These are phyloP conservation scores for Fragaria ananassa DNA, from an alignment of 306 rosid genomes.

Conservation along the genomic window DNA sequence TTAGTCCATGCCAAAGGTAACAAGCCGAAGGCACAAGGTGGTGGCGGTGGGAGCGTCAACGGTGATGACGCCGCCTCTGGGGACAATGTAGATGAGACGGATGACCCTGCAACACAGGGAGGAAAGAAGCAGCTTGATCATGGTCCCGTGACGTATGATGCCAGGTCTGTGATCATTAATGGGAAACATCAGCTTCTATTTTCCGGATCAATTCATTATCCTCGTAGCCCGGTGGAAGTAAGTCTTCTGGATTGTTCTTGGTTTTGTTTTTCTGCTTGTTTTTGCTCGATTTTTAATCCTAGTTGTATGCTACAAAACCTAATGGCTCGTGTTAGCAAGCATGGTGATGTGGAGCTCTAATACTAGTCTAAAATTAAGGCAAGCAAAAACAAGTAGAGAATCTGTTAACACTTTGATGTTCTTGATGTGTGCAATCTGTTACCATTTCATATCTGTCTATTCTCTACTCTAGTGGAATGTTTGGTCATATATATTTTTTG, in stretches of 20 bases:
- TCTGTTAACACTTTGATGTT: not conserved
- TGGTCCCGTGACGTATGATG: slow-evolving; percentile 55
- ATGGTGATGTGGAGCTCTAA: not conserved
- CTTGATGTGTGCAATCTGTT: not conserved
- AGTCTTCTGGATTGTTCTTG: not conserved
- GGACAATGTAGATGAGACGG: not conserved
- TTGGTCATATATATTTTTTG: not conserved
- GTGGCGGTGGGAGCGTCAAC: not conserved
- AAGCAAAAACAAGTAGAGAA: not conserved
- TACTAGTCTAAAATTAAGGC: not conserved
- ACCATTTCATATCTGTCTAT: not conserved
- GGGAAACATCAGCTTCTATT: slow-evolving; percentile 65
- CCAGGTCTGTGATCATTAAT: slow-evolving; percentile 51
- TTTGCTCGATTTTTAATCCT: not conserved
- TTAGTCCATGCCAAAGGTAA: not conserved
- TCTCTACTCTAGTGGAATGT: not conserved
- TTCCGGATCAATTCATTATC: slow-evolving; percentile 87
- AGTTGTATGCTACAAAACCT: not conserved
- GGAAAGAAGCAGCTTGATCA: not conserved
- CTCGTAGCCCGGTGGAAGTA: slow-evolving; percentile 76
- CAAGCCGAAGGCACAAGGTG: not conserved
- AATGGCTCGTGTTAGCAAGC: not conserved
- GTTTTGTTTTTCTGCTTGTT: not conserved
- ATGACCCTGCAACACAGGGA: not conserved
- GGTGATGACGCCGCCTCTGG: not conserved